These are phyloP conservation scores for Diphasiastrum complanatum DNA, from an alignment of 83 land plant genomes.

Conservation along the genomic window DNA sequence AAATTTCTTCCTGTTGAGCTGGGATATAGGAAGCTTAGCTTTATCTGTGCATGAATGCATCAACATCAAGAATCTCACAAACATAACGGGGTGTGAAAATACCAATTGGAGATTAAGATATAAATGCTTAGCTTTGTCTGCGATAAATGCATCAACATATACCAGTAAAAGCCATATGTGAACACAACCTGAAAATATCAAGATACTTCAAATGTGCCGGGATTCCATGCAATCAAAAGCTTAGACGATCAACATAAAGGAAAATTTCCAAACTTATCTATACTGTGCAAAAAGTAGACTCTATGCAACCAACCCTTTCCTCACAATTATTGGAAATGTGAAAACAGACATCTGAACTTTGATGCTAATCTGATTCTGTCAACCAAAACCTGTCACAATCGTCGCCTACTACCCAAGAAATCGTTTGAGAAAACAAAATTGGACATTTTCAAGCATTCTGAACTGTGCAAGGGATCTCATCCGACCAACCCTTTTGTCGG, in stretches of 20 bases:
- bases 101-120: background rate
- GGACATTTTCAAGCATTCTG: too few species aligned
- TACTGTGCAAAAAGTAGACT: too few species aligned
- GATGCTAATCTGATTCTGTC: background rate
- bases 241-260: too few species aligned
- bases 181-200: too few species aligned
- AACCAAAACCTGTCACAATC: background rate
- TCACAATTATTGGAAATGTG: background rate
- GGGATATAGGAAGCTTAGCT: slow-evolving; percentile 90
- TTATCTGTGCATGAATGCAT: slow-evolving; percentile 33
- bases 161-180: background rate
- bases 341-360: background rate
- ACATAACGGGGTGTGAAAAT: background rate
- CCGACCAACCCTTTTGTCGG: slow-evolving; percentile 49
- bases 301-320: too few species aligned
- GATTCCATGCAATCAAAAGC: too few species aligned
- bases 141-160: background rate
- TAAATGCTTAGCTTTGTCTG: background rate
- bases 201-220: too few species aligned
- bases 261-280: too few species aligned
- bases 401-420: background rate
- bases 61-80: background rate
- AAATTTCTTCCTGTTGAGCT: slow-evolving; percentile 79
- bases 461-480: background rate
- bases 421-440: slow-evolving; percentile 1